Evolutionary conservation across 164 flowering plant genomes (phyloP), one percentile per base, ranked within the genome.

Genomic region (Taxillus chinensis): DNA sequence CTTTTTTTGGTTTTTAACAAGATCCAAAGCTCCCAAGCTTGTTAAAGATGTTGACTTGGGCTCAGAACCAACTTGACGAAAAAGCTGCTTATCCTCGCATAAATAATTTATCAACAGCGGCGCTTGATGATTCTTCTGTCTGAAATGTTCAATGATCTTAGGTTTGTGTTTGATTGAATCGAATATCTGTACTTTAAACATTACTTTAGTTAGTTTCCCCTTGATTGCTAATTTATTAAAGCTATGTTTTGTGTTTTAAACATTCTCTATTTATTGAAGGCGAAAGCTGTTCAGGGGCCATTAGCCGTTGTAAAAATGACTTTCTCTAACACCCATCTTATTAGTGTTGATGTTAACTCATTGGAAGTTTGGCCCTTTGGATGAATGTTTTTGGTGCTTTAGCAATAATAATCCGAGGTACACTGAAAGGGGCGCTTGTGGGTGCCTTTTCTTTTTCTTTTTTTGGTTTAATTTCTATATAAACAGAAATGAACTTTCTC

Each of bases 1-100:
- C 27, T 27, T 27, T 10, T 8, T 43, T 12, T 17, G 8, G 6
- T 49, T 5, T 17, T 12, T 55, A 16, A 39, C 16, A 80, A 90
- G 99, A 93, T 69, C 97, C 99, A 66, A 90, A 87, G 74, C 91
- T 93, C 61, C 95, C 91, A 43, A 82, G 86, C 71, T 79, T 90
- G 73, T 67, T 93, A 67, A 90, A 89, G 78, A 87, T 89, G 95
- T 72, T 93, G 71, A 60, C 86, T 42, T 90, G 96, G 96, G 89
- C 87, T 41, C 99, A 93, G 69, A 84, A 82, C 60, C 89, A 89
- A 66, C 92, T 93, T 2, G 92, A 82, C 64, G 92, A 86, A 70
- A 90, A 84, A 73, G 92, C 90, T 46, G 71, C 77, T 41, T 93
- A 82, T 81, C 96, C 97, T 42, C 89, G 82, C 45, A 89, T 93